A percentile compares a stretch with the other conserved stretches of the same genome.
Evolutionary conservation across 176 grass and related monocot genomes (phyloP).

Genomic region (Oryza brachyantha): DNA sequence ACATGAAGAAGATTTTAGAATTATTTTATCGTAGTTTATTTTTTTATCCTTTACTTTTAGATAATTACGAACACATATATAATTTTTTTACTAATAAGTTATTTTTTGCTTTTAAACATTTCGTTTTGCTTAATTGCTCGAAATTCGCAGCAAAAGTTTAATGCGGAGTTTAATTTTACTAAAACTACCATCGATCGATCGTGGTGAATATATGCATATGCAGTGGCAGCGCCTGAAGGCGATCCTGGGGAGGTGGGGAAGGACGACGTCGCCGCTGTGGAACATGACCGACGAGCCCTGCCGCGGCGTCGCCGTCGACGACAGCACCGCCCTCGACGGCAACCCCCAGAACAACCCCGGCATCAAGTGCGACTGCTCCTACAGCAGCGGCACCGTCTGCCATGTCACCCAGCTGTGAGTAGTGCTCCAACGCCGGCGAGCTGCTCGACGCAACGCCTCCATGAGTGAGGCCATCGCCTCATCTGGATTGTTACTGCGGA

Average conservation of each 20-base stretch:
- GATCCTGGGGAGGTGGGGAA: neutral
- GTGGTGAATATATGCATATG: no score
- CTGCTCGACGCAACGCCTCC: slow-evolving; percentile 4
- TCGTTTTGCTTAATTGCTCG: no score
- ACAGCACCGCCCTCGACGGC: neutral
- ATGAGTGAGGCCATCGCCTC: neutral
- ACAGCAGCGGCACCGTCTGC: slow-evolving; percentile 35
- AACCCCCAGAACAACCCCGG: neutral
- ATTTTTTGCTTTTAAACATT: no score
- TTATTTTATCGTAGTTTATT: no score
- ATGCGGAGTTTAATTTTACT: no score
- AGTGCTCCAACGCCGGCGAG: neutral
- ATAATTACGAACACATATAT: no score
- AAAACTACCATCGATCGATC: no score
- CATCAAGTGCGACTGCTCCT: slow-evolving; percentile 34
- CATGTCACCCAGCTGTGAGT: slow-evolving; percentile 57
- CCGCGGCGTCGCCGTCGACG: neutral
- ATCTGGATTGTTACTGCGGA: neutral
- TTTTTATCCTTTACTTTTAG: fast-evolving
- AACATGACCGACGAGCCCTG: neutral
- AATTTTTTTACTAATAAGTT: no score
- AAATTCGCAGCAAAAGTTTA: no score
- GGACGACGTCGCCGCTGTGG: neutral
- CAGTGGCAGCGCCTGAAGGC: neutral
- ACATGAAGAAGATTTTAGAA: no score